Evolutionary conservation across 106 monocot genomes (phyloP), one percentile per base, ranked within the genome.

Genomic region (Agapanthus africanus): DNA sequence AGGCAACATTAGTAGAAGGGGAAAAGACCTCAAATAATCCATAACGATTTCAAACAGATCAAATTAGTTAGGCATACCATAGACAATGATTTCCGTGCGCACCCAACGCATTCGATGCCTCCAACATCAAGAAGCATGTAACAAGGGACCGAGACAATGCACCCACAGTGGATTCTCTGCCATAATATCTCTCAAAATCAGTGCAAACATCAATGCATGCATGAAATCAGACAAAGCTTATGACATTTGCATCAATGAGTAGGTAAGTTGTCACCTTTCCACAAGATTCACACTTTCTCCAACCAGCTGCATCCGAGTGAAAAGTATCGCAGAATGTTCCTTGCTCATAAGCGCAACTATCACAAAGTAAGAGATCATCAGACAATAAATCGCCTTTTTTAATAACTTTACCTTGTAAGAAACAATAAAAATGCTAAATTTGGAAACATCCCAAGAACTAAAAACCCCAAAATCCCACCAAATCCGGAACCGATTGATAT

Each of bases 201-300:
- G 56, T 28, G 4, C 10, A 28, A 26, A 61, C 4, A 18, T 5
- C 61, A 36, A 36, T 56, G 41, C 7, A 23, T 30, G 50, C 37
- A 39, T 47, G 9, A 38, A 39, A 16, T 3, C 22, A 21, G 21
- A 11, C 31, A 26, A 66, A 27, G 66, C 1, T 18, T 22, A 11
- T 49, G 1, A 15, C 2, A 66, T 34, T 65, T 51, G 32, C 0
- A 26, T 40, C n/a, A 32, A 37, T 49, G 32, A 11, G 7, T 66
- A 14, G n/a, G n/a, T 4, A 67, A 71, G 50, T 21, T 49, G 10
- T 74, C 41, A 88, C 88, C 81, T 84, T 88, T 33, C 73, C 75
- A 65, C 88, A 88, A 7, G 76, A 57, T 57, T 88, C 84, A 19
- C 88, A 88, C 71, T 78, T 88, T 60, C 88, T 78, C 88, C 88